Base-by-base conservation (phyloP, 2,329 filamentous ascomycete species). In the Lasiodiplodia citricola region DNA sequence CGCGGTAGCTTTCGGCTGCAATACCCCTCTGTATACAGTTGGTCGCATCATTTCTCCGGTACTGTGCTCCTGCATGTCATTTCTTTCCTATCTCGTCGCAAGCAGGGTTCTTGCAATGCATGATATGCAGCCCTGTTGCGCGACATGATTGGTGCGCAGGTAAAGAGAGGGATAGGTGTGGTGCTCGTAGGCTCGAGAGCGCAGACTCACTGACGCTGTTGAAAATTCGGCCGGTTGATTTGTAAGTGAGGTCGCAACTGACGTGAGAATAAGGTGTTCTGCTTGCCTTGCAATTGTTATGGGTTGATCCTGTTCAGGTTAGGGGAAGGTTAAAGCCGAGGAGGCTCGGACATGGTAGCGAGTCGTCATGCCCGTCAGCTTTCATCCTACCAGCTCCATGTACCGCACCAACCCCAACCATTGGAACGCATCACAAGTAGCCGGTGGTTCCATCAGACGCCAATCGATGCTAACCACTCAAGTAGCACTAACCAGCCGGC, bases 221-320 rank as follows among this genome's bases (percentile, higher is more conserved):
- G 31, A 11, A 23, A 3, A 14, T 38, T 38, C 18, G 21, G 21
- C 6, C 38, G 10, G 11, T 25, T 28, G 37, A 51, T 23, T 63
- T 23, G 25, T 35, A 23, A 63, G 38, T 62, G 23, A 7, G n/a
- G 21, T 25, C n/a, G 3, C 56, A 35, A 10, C 35, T 37, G 16
- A 62, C 57, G 57, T 47, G 23, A 62, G 23, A 23, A 38, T 50
- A 38, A 25, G 47, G 57, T 62, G 44, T 50, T 18, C n/a, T 58
- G 37, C 31, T 35, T 35, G 25, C 35, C 41, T 35, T 21, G 3
- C 3, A 7, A 16, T 31, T 28, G 2, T 6, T 21, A 5, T 3
- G 10, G 21, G 11, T 21, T 10, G 5, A 11, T 6, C 41, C 8
- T 51, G n/a, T 51, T 63, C 23, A 21, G 44, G 58, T 37, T 63